A percentile compares a stretch with the other conserved stretches of the same genome.
phyloP scores from a whole-genome alignment of 2,329 filamentous ascomycete species.

The Colletotrichum falcatum region DNA sequence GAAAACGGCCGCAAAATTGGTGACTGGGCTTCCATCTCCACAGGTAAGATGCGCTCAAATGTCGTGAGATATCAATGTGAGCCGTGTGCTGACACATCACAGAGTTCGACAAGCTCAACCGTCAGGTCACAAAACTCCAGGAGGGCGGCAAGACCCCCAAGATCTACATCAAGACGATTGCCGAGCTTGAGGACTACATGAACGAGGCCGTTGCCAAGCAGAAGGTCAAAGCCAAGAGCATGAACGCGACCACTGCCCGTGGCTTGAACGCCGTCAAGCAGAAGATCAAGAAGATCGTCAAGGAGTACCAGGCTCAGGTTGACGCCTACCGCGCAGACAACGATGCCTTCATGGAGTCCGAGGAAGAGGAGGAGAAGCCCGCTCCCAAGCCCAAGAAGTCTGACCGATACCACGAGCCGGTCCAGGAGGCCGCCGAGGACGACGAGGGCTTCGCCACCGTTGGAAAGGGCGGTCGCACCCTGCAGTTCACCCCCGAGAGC shows the following conservation, averaged over 20 bases:
- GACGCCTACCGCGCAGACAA: conserved; percentile 88
- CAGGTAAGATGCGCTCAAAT: conserved; percentile 68
- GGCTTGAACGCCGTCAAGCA: conserved; percentile 98
- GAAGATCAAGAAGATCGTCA: conserved; percentile 98
- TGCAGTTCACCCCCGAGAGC: conserved; percentile 95
- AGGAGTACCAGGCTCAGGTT: conserved; percentile 89
- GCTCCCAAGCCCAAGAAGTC: conserved; percentile 65
- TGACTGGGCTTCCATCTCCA: conserved; percentile 94
- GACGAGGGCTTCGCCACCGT: conserved; percentile 92
- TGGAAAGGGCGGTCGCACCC: conserved; percentile 86
- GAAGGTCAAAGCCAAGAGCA: conserved; percentile 97
- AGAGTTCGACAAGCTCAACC: conserved; percentile 97
- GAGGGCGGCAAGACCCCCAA: conserved; percentile 86
- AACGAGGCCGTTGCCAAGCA: conserved; percentile 95
- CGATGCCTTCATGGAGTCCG: conserved; percentile 87
- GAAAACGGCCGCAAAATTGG: conserved; percentile 98
- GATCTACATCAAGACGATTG: conserved; percentile 90
- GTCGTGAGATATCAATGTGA: not conserved
- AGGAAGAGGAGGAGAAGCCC: conserved; percentile 77
- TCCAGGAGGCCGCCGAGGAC: conserved; percentile 64
- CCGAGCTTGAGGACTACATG: conserved; percentile 93
- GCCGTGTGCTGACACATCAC: conserved; percentile 38
- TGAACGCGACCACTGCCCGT: conserved; percentile 95
- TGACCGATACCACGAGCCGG: conserved; percentile 57
- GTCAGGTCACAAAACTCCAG: conserved; percentile 83